Evolutionary conservation across 2,329 filamentous ascomycete species (phyloP).

Genomic region (Akanthomyces dipterigenus): DNA sequence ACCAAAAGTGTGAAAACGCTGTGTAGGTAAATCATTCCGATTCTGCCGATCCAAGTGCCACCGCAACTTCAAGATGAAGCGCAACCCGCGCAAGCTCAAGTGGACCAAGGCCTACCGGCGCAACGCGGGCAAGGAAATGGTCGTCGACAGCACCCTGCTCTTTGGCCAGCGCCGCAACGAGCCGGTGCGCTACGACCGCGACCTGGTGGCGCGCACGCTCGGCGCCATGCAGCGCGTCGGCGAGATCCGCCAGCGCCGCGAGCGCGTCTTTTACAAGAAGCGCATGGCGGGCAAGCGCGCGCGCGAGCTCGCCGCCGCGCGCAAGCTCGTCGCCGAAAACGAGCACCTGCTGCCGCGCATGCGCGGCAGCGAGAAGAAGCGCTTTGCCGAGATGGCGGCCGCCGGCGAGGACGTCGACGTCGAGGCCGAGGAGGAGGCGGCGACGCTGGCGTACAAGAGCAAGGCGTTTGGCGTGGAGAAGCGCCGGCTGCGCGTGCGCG

Average conservation of each 20-base stretch:
- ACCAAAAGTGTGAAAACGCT: not conserved
- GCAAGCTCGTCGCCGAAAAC: constrained; percentile 86
- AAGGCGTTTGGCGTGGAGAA: constrained; percentile 38
- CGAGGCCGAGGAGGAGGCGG: constrained; percentile 28
- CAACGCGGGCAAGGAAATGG: constrained; percentile 74
- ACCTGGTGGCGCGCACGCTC: constrained; percentile 79
- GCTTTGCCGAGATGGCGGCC: constrained; percentile 49
- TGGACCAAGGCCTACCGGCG: constrained; percentile 95
- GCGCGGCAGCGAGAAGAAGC: constrained; percentile 55
- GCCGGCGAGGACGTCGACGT: constrained; percentile 44
- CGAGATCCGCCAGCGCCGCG: constrained; percentile 76
- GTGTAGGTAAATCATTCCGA: constrained; percentile 41
- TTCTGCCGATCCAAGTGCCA: constrained; percentile 57
- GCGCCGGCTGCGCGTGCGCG: constrained; percentile 30
- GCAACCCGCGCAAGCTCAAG: constrained; percentile 91
- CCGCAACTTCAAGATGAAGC: constrained; percentile 91
- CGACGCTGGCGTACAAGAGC: constrained; percentile 22
- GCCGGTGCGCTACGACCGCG: constrained; percentile 91
- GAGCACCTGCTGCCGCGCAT: constrained; percentile 81
- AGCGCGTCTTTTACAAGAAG: constrained; percentile 89
- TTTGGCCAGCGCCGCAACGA: constrained; percentile 92
- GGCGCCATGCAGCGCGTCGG: constrained; percentile 85
- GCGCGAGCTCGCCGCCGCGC: constrained; percentile 68
- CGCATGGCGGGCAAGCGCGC: constrained; percentile 88
- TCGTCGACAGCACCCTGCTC: constrained; percentile 87